A percentile compares a stretch with the other conserved stretches of the same genome.
These are phyloP conservation scores for Lasiodiplodia sp. DNA, from an alignment of 2,329 filamentous ascomycete genomes.

Conservation along the genomic window DNA sequence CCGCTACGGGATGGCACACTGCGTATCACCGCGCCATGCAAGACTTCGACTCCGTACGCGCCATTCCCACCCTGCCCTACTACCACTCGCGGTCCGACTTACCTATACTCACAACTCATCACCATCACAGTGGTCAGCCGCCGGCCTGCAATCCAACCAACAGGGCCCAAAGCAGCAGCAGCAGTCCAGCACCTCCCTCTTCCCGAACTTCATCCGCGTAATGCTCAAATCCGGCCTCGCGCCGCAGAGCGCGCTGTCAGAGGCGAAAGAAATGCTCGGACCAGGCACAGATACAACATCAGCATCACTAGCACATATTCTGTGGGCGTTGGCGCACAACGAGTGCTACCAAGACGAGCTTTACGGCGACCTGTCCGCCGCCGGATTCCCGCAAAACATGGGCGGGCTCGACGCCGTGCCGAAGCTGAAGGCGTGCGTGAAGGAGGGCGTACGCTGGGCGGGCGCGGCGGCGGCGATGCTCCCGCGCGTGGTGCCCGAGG, in stretches of 20 bases:
- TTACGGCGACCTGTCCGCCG: neutral
- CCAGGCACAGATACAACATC: conserved; percentile 11
- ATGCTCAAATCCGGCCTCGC: conserved; percentile 9
- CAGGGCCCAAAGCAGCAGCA: neutral
- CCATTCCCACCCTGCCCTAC: neutral
- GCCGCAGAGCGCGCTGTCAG: conserved; percentile 3
- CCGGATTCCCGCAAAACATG: neutral
- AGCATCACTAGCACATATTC: conserved; percentile 6
- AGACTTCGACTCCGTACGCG: conserved; percentile 6
- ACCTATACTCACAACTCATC: neutral
- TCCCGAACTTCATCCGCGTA: conserved; percentile 12
- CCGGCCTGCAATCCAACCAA: neutral
- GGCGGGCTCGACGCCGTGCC: neutral
- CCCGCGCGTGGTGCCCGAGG: conserved; percentile 7
- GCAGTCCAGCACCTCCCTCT: neutral
- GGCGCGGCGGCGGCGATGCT: conserved; percentile 16
- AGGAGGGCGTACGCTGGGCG: conserved; percentile 10
- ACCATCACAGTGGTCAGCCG: neutral
- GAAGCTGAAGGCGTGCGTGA: conserved; percentile 12
- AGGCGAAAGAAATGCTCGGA: conserved; percentile 16
- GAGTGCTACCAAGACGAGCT: conserved; percentile 4
- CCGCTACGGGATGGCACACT: neutral
- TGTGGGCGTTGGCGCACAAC: conserved; percentile 18
- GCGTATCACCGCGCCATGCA: neutral
- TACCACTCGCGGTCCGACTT: neutral